Evolutionary conservation across 2,329 filamentous ascomycete species (phyloP).

Genomic region (Nemania sp.): DNA sequence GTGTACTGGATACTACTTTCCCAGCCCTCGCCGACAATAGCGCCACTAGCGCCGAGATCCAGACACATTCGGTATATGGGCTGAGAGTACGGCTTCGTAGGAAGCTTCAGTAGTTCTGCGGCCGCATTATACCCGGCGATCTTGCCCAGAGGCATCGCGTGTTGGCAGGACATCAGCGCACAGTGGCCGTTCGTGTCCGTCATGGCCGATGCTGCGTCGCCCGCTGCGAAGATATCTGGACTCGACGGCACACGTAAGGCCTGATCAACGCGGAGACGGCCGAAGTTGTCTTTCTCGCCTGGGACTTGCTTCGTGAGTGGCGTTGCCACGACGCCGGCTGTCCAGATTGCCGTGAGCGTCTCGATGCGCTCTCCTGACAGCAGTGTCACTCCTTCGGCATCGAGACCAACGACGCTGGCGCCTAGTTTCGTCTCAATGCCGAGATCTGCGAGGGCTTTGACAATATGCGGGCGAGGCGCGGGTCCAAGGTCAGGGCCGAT

Average conservation of each 20-base stretch:
- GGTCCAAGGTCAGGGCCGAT: conserved; percentile 19
- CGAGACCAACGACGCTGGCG: conserved; percentile 5
- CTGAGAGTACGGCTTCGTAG: conserved; percentile 18
- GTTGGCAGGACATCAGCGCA: conserved; percentile 25
- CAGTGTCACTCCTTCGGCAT: conserved; percentile 21
- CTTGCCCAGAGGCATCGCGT: conserved; percentile 22
- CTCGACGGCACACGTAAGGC: conserved; percentile 19
- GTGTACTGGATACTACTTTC: neutral
- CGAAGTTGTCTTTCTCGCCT: conserved; percentile 14
- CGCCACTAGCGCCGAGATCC: conserved; percentile 20
- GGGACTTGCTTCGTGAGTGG: conserved; percentile 16
- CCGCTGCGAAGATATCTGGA: conserved; percentile 16
- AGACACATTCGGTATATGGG: conserved; percentile 19
- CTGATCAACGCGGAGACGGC: conserved; percentile 20
- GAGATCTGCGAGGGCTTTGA: conserved; percentile 16
- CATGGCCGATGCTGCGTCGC: conserved; percentile 20
- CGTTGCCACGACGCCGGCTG: conserved; percentile 22
- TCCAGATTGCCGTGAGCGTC: conserved; percentile 25
- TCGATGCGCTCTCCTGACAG: conserved; percentile 26
- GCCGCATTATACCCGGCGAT: conserved; percentile 24
- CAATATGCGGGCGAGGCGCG: conserved; percentile 14
- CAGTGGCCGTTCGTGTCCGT: conserved; percentile 16
- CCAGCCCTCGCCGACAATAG: conserved; percentile 22
- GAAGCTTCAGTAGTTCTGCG: conserved; percentile 18
- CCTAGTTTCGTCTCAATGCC: conserved; percentile 15